Percentiles rank a stretch among this genome's conserved stretches.
phyloP scores from a whole-genome alignment of 2,329 filamentous ascomycete genomes.

The Emericellopsis cladophorae region DNA sequence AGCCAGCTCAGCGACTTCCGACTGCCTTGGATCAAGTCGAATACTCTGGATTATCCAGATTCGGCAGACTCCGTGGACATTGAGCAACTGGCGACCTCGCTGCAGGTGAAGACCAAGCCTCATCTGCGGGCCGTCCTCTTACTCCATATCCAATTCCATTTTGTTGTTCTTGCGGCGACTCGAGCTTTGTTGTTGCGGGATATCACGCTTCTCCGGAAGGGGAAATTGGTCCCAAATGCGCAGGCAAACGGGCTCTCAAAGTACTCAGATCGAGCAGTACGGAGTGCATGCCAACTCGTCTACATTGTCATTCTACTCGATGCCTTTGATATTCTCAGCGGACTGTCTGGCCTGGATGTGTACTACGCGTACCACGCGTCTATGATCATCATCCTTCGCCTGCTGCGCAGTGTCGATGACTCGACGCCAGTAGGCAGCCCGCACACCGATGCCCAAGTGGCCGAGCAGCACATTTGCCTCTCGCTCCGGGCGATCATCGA shows the following conservation, averaged over 20 bases:
- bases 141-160: slow-evolving; percentile 18
- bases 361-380: slow-evolving; percentile 21
- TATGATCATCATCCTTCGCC: slow-evolving; percentile 15
- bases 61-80: slow-evolving; percentile 6
- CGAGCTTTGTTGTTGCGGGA: slow-evolving; percentile 15
- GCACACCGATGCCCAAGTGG: not conserved
- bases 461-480: slow-evolving; percentile 7
- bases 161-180: slow-evolving; percentile 17
- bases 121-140: slow-evolving; percentile 15
- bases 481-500: slow-evolving; percentile 6
- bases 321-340: slow-evolving; percentile 17
- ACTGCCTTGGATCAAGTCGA: slow-evolving; percentile 8
- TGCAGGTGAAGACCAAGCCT: slow-evolving; percentile 12
- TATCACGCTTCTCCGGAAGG: slow-evolving; percentile 4
- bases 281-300: slow-evolving; percentile 17
- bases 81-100: slow-evolving; percentile 12
- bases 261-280: slow-evolving; percentile 10
- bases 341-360: slow-evolving; percentile 19
- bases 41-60: slow-evolving; percentile 4
- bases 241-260: slow-evolving; percentile 1
- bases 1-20: slow-evolving; percentile 8
- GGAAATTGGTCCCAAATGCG: not conserved
- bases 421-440: not conserved
- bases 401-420: slow-evolving; percentile 4
- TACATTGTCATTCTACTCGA: slow-evolving; percentile 17